Evolutionary conservation across 208 protist species (phyloP).

Genomic region (Angomonas ambiguus): DNA sequence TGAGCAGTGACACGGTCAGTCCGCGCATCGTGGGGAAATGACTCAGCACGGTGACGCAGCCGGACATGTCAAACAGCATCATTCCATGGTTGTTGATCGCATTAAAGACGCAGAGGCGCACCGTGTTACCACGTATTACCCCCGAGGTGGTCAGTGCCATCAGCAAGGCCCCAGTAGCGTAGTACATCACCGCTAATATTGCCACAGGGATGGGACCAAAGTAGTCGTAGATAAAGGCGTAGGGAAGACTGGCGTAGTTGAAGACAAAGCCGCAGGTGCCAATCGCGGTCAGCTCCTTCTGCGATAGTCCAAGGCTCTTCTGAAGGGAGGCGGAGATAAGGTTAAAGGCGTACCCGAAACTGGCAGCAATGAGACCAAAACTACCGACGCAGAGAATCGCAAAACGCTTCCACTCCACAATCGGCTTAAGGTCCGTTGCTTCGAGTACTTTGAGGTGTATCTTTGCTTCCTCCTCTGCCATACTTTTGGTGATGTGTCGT

Average conservation of each 20-base stretch:
- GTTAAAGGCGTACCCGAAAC: conserved; percentile 22
- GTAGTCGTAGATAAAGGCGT: conserved; percentile 5
- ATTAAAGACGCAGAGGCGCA: conserved; percentile 16
- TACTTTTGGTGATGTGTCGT: no score
- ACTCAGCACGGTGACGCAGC: conserved; percentile 27
- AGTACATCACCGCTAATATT: not conserved
- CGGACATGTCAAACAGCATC: conserved; percentile 24
- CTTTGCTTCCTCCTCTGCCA: not conserved
- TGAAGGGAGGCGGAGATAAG: conserved; percentile 23
- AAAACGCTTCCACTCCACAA: conserved; percentile 11
- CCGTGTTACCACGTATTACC: conserved; percentile 15
- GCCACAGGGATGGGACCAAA: not conserved
- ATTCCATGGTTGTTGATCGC: conserved; percentile 15
- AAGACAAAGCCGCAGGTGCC: not conserved
- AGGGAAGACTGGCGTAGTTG: not conserved
- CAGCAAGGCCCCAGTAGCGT: not conserved
- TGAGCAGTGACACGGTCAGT: conserved; percentile 32
- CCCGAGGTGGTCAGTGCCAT: not conserved
- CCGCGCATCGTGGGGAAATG: conserved; percentile 35
- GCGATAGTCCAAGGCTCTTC: conserved; percentile 23
- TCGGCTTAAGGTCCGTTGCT: not conserved
- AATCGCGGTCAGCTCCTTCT: conserved; percentile 21
- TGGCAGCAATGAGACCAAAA: conserved; percentile 11
- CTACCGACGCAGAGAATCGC: conserved; percentile 2
- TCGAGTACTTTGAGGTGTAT: not conserved